phyloP scores from a whole-genome alignment of 768 basidiomycete genomes.

The Phallus indusiatus region DNA sequence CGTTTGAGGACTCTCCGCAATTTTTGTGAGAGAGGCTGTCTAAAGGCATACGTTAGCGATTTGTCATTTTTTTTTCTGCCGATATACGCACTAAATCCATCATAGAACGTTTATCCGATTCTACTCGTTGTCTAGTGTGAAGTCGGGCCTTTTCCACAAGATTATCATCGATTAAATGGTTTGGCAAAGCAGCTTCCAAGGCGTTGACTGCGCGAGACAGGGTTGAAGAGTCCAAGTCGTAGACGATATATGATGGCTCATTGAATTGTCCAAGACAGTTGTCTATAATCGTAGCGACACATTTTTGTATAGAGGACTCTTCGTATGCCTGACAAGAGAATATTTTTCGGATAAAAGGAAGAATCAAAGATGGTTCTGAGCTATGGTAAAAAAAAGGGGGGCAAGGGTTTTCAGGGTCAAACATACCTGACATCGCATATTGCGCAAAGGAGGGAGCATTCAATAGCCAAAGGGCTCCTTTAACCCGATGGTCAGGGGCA shows the following conservation, averaged over 20 bases:
- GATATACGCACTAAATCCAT: conserved; percentile 33
- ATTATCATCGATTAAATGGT: conserved; percentile 23
- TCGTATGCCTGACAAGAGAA: conserved; percentile 77
- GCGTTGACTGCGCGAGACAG: conserved; percentile 29
- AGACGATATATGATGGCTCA: conserved; percentile 52
- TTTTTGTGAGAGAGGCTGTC: conserved; percentile 38
- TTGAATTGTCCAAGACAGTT: conserved; percentile 45
- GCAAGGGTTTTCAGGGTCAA: neutral
- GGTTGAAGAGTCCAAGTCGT: conserved; percentile 36
- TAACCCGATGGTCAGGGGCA: conserved; percentile 82
- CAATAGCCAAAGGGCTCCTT: conserved; percentile 78
- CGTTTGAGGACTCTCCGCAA: conserved; percentile 50
- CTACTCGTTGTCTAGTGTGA: conserved; percentile 36
- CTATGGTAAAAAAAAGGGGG: conserved; percentile 15
- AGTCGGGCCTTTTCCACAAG: conserved; percentile 33
- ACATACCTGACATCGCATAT: conserved; percentile 30
- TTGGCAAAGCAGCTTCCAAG: conserved; percentile 29
- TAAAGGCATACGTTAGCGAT: conserved; percentile 14
- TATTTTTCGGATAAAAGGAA: conserved; percentile 48
- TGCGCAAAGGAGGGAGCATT: conserved; percentile 54
- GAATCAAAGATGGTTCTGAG: conserved; percentile 54
- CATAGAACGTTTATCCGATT: conserved; percentile 32
- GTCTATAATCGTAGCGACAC: conserved; percentile 53
- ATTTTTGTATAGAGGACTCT: conserved; percentile 77
- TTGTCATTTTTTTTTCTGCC: neutral